These are phyloP conservation scores for Komagataella pseudopastoris DNA, from an alignment of 805 yeast genomes.

Conservation along the genomic window DNA sequence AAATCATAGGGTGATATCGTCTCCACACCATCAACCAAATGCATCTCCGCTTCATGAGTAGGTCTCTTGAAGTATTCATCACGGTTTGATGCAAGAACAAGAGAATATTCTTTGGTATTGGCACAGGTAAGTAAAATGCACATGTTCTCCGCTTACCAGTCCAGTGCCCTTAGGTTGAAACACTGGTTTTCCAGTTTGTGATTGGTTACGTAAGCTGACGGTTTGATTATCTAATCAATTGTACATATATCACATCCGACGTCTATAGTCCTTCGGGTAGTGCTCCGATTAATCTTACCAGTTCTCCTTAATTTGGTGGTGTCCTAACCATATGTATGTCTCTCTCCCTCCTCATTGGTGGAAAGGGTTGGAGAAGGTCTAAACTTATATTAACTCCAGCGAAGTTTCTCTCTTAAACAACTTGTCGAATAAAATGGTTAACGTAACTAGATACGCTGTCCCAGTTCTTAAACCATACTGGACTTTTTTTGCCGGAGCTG, in stretches of 20 bases:
- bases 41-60: slow-evolving; percentile 42
- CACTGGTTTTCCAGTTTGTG: neutral
- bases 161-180: neutral
- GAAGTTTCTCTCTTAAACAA: neutral
- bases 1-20: slow-evolving; percentile 64
- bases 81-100: slow-evolving; percentile 69
- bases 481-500: slow-evolving; percentile 76
- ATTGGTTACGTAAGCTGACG: neutral
- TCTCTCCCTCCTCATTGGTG: neutral
- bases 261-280: neutral
- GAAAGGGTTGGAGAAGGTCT: neutral
- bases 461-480: slow-evolving; percentile 54
- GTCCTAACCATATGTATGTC: neutral
- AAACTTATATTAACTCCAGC: neutral
- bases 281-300: neutral
- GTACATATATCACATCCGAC: too few species aligned
- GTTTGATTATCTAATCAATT: too few species aligned
- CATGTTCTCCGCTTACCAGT: slow-evolving; percentile 28
- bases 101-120: slow-evolving; percentile 59
- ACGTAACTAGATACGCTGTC: slow-evolving; percentile 3
- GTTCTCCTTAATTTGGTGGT: neutral
- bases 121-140: slow-evolving; percentile 65
- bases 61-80: slow-evolving; percentile 75
- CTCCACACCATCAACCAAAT: slow-evolving; percentile 12
- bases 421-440: neutral